These are phyloP conservation scores for Teunomyces kruisii DNA, from an alignment of 805 yeast genomes.

Conservation along the genomic window DNA sequence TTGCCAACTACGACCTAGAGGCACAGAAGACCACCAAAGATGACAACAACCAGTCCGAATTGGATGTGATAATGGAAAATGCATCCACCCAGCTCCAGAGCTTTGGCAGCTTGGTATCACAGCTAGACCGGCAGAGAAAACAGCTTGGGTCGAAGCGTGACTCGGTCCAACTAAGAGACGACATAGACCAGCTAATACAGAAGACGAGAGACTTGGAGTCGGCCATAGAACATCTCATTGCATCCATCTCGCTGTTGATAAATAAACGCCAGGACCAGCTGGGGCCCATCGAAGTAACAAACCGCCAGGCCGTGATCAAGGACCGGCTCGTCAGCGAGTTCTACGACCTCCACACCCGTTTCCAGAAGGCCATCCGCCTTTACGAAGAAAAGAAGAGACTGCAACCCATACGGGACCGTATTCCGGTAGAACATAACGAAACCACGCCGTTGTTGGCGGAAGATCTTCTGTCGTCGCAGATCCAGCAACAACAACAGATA, in stretches of 20 bases:
- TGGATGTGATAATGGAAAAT: conserved; percentile 32
- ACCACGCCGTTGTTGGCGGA: conserved; percentile 39
- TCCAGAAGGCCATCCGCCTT: conserved; percentile 42
- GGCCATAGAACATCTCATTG: conserved; percentile 32
- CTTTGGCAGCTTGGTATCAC: conserved; percentile 50
- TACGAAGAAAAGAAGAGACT: conserved; percentile 50
- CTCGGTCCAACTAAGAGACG: conserved; percentile 30
- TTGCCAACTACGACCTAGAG: conserved; percentile 53
- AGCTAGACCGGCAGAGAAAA: conserved; percentile 47
- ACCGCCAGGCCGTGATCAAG: conserved; percentile 43
- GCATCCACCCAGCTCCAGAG: conserved; percentile 43
- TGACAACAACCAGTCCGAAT: conserved; percentile 15
- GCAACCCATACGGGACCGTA: conserved; percentile 16
- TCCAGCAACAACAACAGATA: conserved; percentile 25
- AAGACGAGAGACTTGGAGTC: conserved; percentile 31
- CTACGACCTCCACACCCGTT: conserved; percentile 45
- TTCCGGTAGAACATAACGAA: conserved; percentile 17
- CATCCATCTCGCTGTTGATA: conserved; percentile 25
- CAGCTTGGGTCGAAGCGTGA: conserved; percentile 58
- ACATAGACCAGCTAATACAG: conserved; percentile 31
- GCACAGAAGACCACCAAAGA: conserved; percentile 37
- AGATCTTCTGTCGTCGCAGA: conserved; percentile 20
- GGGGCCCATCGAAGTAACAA: conserved; percentile 24
- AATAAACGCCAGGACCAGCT: conserved; percentile 23
- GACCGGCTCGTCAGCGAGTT: conserved; percentile 60